Conservation (phyloP, 495 filamentous ascomycete species). For the Xylaria intraflava region DNA sequence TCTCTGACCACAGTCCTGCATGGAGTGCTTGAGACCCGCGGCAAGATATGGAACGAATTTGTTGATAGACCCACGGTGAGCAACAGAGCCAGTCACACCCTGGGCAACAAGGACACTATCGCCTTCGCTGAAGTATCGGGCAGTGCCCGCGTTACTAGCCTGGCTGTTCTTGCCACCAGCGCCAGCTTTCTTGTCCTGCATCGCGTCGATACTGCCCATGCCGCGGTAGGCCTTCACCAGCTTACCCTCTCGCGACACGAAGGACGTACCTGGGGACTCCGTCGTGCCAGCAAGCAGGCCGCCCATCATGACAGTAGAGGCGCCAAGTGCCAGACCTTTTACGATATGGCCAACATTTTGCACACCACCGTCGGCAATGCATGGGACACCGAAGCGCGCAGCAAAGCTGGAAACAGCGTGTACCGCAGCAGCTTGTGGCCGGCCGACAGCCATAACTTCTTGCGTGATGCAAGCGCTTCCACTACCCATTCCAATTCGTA, state of each 20-base stretch:
- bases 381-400: slow-evolving; percentile 88
- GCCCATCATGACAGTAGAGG: slow-evolving; percentile 98
- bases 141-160: slow-evolving; percentile 90
- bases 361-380: slow-evolving; percentile 95
- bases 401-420: slow-evolving; percentile 84
- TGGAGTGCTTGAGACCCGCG: slow-evolving; percentile 90
- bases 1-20: slow-evolving; percentile 88
- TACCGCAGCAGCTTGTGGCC: slow-evolving; percentile 89
- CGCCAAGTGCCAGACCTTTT: slow-evolving; percentile 91
- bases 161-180: slow-evolving; percentile 60
- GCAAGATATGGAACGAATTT: slow-evolving; percentile 95
- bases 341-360: slow-evolving; percentile 99
- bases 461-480: slow-evolving; percentile 98
- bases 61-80: slow-evolving; percentile 64
- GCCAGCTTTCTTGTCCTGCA: slow-evolving; percentile 97
- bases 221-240: slow-evolving; percentile 98
- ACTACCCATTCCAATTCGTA: slow-evolving; percentile 98
- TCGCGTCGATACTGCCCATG: slow-evolving; percentile 97
- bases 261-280: slow-evolving; percentile 95
- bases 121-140: slow-evolving; percentile 97
- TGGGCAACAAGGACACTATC: slow-evolving; percentile 91
- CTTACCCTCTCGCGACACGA: slow-evolving; percentile 89
- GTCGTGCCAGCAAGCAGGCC: slow-evolving; percentile 95
- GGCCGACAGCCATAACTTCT: slow-evolving; percentile 98
- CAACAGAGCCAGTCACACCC: slow-evolving; percentile 73